phyloP scores from a whole-genome alignment of 2,329 filamentous ascomycete genomes.

The Davidsoniella australis region DNA sequence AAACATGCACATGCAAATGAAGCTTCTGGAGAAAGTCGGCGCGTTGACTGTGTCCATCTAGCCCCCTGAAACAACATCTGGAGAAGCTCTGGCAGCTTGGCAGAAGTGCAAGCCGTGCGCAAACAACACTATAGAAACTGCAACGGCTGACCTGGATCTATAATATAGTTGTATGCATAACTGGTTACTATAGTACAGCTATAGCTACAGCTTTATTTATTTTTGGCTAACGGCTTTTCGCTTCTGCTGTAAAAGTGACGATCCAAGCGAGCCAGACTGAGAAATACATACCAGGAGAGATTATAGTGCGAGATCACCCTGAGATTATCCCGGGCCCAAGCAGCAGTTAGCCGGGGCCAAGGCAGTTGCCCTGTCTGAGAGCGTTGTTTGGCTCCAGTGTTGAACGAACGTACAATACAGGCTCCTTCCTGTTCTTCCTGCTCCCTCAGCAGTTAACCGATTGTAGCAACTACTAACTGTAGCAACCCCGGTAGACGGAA shows the following conservation, averaged over 20 bases:
- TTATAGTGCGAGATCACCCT: too few relatives aligned
- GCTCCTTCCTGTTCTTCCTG: not conserved
- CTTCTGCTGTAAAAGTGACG: too few relatives aligned
- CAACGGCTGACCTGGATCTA: not conserved
- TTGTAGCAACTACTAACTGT: not conserved
- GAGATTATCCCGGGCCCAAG: too few relatives aligned
- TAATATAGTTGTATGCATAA: too few relatives aligned
- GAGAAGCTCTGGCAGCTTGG: too few relatives aligned
- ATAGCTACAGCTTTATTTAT: not conserved
- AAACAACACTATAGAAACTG: not conserved
- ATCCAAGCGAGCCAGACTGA: too few relatives aligned
- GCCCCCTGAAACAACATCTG: not conserved
- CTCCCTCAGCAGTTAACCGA: constrained; percentile 1
- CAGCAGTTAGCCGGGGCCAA: not conserved
- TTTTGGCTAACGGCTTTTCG: too few relatives aligned
- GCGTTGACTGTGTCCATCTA: not conserved
- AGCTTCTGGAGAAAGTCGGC: too few relatives aligned
- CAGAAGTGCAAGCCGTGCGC: not conserved
- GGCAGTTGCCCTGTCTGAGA: not conserved
- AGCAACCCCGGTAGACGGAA: too few relatives aligned
- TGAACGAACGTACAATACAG: not conserved
- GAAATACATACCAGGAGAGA: too few relatives aligned
- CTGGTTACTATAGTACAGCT: too few relatives aligned
- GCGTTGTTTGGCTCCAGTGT: not conserved
- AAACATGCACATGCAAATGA: too few relatives aligned